A percentile compares a stretch with the other conserved stretches of the same genome.
phyloP scores from a whole-genome alignment of 140 eudicot species.

The Bidens hawaiensis region DNA sequence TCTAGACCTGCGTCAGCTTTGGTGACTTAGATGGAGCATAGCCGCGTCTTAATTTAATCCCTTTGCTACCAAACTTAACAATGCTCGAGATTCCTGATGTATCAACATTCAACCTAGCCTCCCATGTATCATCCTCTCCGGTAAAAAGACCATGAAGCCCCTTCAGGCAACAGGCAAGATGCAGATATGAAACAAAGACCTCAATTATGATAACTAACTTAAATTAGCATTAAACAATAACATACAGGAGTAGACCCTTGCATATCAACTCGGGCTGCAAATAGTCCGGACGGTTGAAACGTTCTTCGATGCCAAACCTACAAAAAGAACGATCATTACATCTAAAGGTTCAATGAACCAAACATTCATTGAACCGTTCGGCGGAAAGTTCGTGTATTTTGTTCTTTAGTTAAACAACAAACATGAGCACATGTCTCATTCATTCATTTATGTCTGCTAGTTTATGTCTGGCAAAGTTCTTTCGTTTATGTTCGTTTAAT shows the following conservation, averaged over 20 bases:
- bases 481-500: too few species aligned
- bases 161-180: constrained; percentile 33
- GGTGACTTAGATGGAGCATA: constrained; percentile 82
- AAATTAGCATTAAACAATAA: constrained; percentile 12
- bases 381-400: too few species aligned
- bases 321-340: constrained; percentile 5
- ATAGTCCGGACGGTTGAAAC: constrained; percentile 92
- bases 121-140: constrained; percentile 99
- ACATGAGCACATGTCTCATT: too few species aligned
- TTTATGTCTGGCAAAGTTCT: too few species aligned
- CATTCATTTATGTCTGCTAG: too few species aligned
- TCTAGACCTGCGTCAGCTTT: constrained; percentile 82
- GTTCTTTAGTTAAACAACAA: too few species aligned
- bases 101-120: constrained; percentile 77
- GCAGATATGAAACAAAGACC: not conserved
- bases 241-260: constrained; percentile 93
- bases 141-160: constrained; percentile 97
- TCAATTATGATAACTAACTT: not conserved
- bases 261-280: constrained; percentile 97
- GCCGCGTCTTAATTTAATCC: constrained; percentile 83
- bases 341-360: too few species aligned
- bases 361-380: too few species aligned
- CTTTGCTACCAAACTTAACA: constrained; percentile 57
- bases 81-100: constrained; percentile 72
- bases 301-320: constrained; percentile 98